Conservation (phyloP, 2,329 filamentous ascomycete species). For the Orbilia blumenaviensis region DNA sequence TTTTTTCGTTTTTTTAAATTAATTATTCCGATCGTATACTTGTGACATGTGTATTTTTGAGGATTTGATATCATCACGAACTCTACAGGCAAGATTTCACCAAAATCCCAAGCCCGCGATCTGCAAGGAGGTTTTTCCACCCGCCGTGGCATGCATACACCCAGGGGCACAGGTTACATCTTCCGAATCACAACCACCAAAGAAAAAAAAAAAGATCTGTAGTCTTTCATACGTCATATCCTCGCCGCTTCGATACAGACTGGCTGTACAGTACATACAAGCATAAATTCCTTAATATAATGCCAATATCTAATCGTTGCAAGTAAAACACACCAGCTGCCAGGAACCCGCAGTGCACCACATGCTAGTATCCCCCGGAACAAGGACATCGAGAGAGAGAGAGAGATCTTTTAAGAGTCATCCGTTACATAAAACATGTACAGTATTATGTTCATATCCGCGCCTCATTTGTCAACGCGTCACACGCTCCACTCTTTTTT, state of each 20-base stretch:
- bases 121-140: too few relatives aligned
- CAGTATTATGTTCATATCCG: neutral
- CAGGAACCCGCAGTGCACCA: too few relatives aligned
- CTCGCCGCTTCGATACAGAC: too few relatives aligned
- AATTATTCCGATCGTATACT: too few relatives aligned
- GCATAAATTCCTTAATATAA: neutral
- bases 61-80: neutral
- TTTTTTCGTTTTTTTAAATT: slow-evolving; percentile 6
- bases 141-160: too few relatives aligned
- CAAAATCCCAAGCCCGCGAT: too few relatives aligned
- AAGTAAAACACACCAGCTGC: neutral
- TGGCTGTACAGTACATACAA: too few relatives aligned
- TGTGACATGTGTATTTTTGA: neutral
- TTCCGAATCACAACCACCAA: too few relatives aligned
- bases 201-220: neutral
- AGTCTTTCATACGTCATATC: neutral
- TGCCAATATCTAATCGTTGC: too few relatives aligned
- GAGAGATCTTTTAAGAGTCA: slow-evolving; percentile 30
- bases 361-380: neutral
- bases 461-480: slow-evolving; percentile 41
- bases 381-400: neutral
- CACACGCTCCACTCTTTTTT: slow-evolving; percentile 26
- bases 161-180: too few relatives aligned
- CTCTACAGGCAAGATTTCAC: too few relatives aligned
- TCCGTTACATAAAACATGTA: neutral